Percentiles rank a stretch among this genome's conserved stretches.
phyloP scores from a whole-genome alignment of 768 basidiomycete species.

The Amanita muscaria region DNA sequence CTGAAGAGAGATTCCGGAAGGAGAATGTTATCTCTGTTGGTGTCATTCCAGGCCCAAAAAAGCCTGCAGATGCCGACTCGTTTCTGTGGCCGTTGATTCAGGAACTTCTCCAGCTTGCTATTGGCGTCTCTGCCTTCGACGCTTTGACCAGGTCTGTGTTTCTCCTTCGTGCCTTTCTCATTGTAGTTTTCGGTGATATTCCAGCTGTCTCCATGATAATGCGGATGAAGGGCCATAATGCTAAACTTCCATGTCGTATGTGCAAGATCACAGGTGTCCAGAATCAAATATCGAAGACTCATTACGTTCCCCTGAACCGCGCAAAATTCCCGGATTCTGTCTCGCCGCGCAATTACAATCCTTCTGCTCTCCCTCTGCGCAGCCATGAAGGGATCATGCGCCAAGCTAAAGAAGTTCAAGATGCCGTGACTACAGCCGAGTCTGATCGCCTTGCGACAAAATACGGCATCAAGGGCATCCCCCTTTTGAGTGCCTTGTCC shows the following conservation, averaged over 20 bases:
- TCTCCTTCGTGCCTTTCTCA: conserved; percentile 20
- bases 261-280: conserved; percentile 25
- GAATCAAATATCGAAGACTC: conserved; percentile 5
- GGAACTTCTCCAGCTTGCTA: conserved; percentile 26
- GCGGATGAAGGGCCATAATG: conserved; percentile 36
- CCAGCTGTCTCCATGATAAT: conserved; percentile 11
- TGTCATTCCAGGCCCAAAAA: conserved; percentile 39
- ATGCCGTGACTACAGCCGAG: conserved; percentile 6
- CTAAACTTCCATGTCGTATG: conserved; percentile 23
- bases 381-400: conserved; percentile 22
- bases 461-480: conserved; percentile 15
- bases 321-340: conserved; percentile 10
- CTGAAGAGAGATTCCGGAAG: conserved; percentile 25
- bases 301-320: conserved; percentile 24
- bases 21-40: conserved; percentile 29
- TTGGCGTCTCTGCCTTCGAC: conserved; percentile 30
- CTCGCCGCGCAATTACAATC: too few species aligned
- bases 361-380: conserved; percentile 25
- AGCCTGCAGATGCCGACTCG: too few species aligned
- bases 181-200: conserved; percentile 24
- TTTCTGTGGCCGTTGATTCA: conserved; percentile 32
- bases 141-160: conserved; percentile 16
- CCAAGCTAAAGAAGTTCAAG: conserved; percentile 17
- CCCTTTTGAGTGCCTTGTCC: conserved; percentile 16
- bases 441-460: neutral